Evolutionary conservation across 495 filamentous ascomycete genomes (phyloP), one percentile per base, ranked within the genome.

Genomic region (Podospora bellae-mahoneyi): DNA sequence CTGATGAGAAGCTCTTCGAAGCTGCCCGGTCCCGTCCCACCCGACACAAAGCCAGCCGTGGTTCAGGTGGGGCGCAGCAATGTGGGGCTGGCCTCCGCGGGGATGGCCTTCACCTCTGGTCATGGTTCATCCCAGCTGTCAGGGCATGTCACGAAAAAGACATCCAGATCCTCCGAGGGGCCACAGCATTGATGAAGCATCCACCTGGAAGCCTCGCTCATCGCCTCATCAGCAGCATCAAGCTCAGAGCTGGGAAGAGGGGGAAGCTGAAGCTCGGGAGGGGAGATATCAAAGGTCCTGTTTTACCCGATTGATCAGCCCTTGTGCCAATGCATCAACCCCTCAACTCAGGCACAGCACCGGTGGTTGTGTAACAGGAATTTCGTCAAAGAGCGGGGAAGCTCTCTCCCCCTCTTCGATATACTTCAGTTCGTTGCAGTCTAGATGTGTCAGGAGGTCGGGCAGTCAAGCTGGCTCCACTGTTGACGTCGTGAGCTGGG

Each of bases 311-410:
- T 48, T 48, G 39, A 48, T 48, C 39, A 10, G 39, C 13, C 39
- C 6, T 48, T 48, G 39, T 48, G 39, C 39, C 39, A 5, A 48
- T 48, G 39, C 39, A 48, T 48, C 39, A 10, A 48, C 39, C 39
- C 39, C 39, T 48, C 39, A 48, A 48, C 39, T 48, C 39, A 48
- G 39, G 39, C 39, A 48, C 39, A 48, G 39, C n/a, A 58, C 55
- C 55, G 55, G 55, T 58, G 23, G 55, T 19, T 58, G 55, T 58
- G 55, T 26, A 58, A 58, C 55, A 18, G 55, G 55, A 58, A 58
- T 20, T 19, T 19, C 7, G 18, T 58, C 55, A 19, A 58, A 58
- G 19, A 58, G 55, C 19, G 55, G 55, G 55, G 55, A 58, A 58
- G 23, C 55, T 20, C 15, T 48, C 13, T 13, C 15, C 39, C 39